Percentiles rank a stretch among this genome's conserved stretches.
phyloP scores from a whole-genome alignment of 1,284 basidiomycete genomes.

The Porogramme epimiltina region DNA sequence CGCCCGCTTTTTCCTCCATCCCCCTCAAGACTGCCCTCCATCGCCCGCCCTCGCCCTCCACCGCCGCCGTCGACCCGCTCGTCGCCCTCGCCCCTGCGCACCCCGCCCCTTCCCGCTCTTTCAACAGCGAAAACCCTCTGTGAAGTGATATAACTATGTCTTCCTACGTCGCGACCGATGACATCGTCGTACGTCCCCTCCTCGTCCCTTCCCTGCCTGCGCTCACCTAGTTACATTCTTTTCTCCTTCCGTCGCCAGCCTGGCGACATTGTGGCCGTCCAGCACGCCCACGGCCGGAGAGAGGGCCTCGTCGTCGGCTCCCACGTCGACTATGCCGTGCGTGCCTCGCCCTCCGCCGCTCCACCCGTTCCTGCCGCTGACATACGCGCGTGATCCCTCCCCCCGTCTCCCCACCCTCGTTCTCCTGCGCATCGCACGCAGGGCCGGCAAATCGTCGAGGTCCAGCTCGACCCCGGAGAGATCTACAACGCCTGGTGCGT shows the following conservation, averaged over 20 bases:
- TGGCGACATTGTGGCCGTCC: slow-evolving; percentile 78
- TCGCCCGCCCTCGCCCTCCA: slow-evolving; percentile 34
- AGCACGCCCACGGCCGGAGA: slow-evolving; percentile 60
- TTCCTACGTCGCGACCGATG: slow-evolving; percentile 20
- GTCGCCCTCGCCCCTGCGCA: slow-evolving; percentile 30
- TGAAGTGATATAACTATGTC: slow-evolving; percentile 23
- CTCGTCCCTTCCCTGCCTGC: background rate
- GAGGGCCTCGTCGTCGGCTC: slow-evolving; percentile 79
- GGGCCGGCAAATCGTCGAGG: slow-evolving; percentile 80
- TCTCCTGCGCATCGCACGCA: slow-evolving; percentile 27
- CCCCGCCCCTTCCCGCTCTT: no score
- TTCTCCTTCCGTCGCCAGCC: slow-evolving; percentile 41
- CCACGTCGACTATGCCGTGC: slow-evolving; percentile 66
- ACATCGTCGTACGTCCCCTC: slow-evolving; percentile 21
- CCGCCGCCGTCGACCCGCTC: slow-evolving; percentile 14
- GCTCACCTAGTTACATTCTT: background rate
- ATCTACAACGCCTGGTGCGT: slow-evolving; percentile 67
- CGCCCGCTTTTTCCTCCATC: slow-evolving; percentile 16
- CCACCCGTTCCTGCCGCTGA: background rate
- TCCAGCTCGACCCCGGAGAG: slow-evolving; percentile 70
- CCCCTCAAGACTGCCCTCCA: slow-evolving; percentile 11
- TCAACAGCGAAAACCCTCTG: no score
- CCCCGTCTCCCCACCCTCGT: background rate
- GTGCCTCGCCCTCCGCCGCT: slow-evolving; percentile 28
- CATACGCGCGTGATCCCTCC: background rate